Evolutionary conservation across 2,329 filamentous ascomycete genomes (phyloP).

Genomic region (Cladorrhinum sp.): DNA sequence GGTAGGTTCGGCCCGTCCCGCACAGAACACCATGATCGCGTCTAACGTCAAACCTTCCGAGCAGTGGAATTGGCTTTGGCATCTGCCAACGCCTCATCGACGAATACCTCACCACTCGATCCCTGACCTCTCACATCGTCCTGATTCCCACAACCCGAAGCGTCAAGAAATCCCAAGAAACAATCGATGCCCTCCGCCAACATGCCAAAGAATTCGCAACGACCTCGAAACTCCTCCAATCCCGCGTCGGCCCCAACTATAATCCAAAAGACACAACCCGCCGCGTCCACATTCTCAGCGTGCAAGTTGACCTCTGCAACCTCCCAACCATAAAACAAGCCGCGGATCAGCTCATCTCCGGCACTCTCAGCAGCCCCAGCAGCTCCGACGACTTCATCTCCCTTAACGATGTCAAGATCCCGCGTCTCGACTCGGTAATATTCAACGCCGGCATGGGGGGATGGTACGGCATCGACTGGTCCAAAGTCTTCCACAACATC

Average conservation of each 20-base stretch:
- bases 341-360: constrained; percentile 45
- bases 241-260: constrained; percentile 39
- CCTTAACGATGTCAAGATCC: constrained; percentile 49
- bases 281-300: constrained; percentile 56
- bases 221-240: constrained; percentile 37
- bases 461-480: constrained; percentile 77
- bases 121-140: constrained; percentile 66
- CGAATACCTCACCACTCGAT: constrained; percentile 73
- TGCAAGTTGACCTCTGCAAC: constrained; percentile 60
- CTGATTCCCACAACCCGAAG: constrained; percentile 83
- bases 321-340: constrained; percentile 49
- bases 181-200: constrained; percentile 59
- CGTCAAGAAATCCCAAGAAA: constrained; percentile 68
- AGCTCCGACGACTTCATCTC: constrained; percentile 36
- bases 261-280: constrained; percentile 42
- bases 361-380: constrained; percentile 44
- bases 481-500: constrained; percentile 50
- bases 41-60: constrained; percentile 29
- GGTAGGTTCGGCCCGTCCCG: constrained; percentile 48
- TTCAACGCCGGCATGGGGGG: constrained; percentile 88
- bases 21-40: constrained; percentile 6
- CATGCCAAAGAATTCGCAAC: constrained; percentile 55
- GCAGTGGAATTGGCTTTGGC: constrained; percentile 80
- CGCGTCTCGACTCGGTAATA: constrained; percentile 73
- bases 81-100: constrained; percentile 84